phyloP scores from a whole-genome alignment of 1,139 yeast species.

The Geotrichum klebahnii region DNA sequence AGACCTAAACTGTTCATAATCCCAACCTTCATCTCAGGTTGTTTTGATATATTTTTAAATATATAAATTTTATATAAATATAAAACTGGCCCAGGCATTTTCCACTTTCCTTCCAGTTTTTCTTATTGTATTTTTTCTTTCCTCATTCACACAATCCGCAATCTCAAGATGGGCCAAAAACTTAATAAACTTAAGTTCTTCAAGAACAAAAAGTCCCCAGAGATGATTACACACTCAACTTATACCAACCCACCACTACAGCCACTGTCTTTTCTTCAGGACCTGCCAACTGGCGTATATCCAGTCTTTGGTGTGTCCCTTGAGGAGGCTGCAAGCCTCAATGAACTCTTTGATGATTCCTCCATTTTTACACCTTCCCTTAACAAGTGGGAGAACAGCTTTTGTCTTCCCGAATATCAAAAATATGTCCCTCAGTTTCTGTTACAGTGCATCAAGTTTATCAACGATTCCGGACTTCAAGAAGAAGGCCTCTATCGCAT shows the following conservation, averaged over 20 bases:
- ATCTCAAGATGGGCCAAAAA: constrained; percentile 7
- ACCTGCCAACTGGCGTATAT: constrained; percentile 19
- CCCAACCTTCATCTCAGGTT: too few relatives aligned
- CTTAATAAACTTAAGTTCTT: constrained; percentile 3
- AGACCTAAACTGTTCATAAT: too few relatives aligned
- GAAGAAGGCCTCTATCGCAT: constrained; percentile 82
- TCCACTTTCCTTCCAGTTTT: too few relatives aligned
- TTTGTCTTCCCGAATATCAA: constrained; percentile 24
- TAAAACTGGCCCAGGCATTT: too few relatives aligned
- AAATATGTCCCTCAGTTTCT: constrained; percentile 30
- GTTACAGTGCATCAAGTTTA: constrained; percentile 28
- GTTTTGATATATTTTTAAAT: too few relatives aligned
- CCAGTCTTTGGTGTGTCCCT: constrained; percentile 33
- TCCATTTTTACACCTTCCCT: constrained; percentile 5
- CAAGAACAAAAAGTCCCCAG: constrained; percentile 15
- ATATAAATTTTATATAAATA: too few relatives aligned
- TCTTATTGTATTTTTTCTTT: too few relatives aligned
- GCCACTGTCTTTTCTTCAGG: background rate
- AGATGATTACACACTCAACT: constrained; percentile 15
- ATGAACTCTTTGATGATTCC: constrained; percentile 11
- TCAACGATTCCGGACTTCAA: constrained; percentile 49
- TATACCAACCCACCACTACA: constrained; percentile 3
- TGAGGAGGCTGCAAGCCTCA: constrained; percentile 28
- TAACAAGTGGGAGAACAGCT: constrained; percentile 20
- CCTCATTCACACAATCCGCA: too few relatives aligned